Percentiles rank a stretch among this genome's conserved stretches.
phyloP scores from a whole-genome alignment of 78 protist species.

The Acrasis kona region DNA sequence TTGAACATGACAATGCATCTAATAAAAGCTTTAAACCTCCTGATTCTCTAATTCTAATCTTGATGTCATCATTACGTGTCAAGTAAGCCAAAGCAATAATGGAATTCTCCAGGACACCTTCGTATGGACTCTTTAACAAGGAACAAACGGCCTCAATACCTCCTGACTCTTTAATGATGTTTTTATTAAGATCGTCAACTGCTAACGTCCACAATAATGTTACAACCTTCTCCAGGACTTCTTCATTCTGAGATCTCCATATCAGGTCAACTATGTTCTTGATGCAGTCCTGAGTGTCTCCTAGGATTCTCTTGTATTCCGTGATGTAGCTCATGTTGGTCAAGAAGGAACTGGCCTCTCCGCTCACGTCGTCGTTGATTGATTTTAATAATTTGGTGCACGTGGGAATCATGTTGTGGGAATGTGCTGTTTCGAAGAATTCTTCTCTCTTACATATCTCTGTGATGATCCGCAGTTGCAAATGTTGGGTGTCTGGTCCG shows the following conservation, averaged over 20 bases:
- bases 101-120: conserved; percentile 12
- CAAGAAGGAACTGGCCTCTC: background rate
- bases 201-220: conserved; percentile 8
- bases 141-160: conserved; percentile 10
- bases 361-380: conserved; percentile 21
- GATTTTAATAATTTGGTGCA: background rate
- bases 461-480: too few species aligned
- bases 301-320: background rate
- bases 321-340: background rate
- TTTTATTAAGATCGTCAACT: background rate
- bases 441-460: too few species aligned
- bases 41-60: background rate
- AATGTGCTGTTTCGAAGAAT: too few species aligned
- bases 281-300: background rate
- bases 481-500: too few species aligned
- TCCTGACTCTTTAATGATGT: background rate
- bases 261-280: conserved; percentile 2
- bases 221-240: conserved; percentile 21
- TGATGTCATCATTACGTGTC: conserved; percentile 16
- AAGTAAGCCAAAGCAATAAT: conserved; percentile 16
- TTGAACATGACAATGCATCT: background rate
- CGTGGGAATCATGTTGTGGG: too few species aligned
- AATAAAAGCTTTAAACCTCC: conserved; percentile 9
- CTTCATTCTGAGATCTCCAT: background rate
- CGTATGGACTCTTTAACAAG: background rate